These are phyloP conservation scores for Aspergillus aculeatus DNA, from an alignment of 2,329 filamentous ascomycete genomes.

Conservation along the genomic window DNA sequence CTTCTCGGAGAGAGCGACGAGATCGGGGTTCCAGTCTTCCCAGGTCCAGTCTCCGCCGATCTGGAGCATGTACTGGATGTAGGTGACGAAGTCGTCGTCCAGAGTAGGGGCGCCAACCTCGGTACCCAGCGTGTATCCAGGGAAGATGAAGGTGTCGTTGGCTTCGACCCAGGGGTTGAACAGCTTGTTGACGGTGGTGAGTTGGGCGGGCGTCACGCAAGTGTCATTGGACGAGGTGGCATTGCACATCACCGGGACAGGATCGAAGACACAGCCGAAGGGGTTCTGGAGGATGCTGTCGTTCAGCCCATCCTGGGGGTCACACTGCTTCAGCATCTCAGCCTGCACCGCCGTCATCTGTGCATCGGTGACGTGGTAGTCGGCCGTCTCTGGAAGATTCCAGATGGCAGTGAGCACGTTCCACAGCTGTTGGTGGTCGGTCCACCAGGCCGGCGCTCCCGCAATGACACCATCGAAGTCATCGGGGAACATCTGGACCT, in stretches of 20 bases:
- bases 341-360: slow-evolving; percentile 48
- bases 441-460: slow-evolving; percentile 53
- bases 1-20: slow-evolving; percentile 30
- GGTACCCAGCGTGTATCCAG: slow-evolving; percentile 12
- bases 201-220: slow-evolving; percentile 48
- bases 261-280: slow-evolving; percentile 43
- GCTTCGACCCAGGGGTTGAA: slow-evolving; percentile 9
- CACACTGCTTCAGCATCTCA: slow-evolving; percentile 53
- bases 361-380: slow-evolving; percentile 44
- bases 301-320: slow-evolving; percentile 49
- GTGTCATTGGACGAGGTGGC: slow-evolving; percentile 24
- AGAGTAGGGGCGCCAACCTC: slow-evolving; percentile 10
- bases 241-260: slow-evolving; percentile 32
- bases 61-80: slow-evolving; percentile 31
- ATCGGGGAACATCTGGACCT: slow-evolving; percentile 54
- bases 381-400: slow-evolving; percentile 49
- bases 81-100: slow-evolving; percentile 11
- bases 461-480: slow-evolving; percentile 60
- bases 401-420: slow-evolving; percentile 48
- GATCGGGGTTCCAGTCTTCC: slow-evolving; percentile 35
- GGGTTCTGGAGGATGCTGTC: slow-evolving; percentile 54
- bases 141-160: slow-evolving; percentile 32
- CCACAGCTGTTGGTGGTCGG: slow-evolving; percentile 48
- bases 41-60: slow-evolving; percentile 41
- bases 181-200: slow-evolving; percentile 33